A percentile compares a stretch with the other conserved stretches of the same genome.
Conservation (phyloP, 768 basidiomycete species). For the Leccinum rimulosum region DNA sequence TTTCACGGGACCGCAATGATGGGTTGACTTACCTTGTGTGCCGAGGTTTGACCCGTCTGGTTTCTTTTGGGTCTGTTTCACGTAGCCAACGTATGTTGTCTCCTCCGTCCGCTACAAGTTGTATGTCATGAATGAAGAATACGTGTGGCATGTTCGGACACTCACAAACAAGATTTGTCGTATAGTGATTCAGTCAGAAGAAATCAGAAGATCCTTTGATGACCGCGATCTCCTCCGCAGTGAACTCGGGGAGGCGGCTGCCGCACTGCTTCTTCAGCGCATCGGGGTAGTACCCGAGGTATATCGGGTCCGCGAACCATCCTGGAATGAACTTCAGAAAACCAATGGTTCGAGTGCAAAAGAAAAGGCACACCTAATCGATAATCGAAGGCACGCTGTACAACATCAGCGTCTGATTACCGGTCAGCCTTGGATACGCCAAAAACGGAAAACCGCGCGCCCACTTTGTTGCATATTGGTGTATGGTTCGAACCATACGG, state of each 20-base stretch:
- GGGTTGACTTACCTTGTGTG: constrained; percentile 46
- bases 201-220: constrained; percentile 71
- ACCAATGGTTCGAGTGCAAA: constrained; percentile 23
- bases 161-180: constrained; percentile 66
- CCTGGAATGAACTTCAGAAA: constrained; percentile 37
- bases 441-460: background rate
- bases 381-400: constrained; percentile 71
- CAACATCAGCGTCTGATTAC: constrained; percentile 58
- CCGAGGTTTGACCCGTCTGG: constrained; percentile 69
- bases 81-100: constrained; percentile 60
- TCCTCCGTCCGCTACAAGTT: constrained; percentile 52
- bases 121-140: background rate
- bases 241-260: constrained; percentile 59
- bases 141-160: constrained; percentile 1
- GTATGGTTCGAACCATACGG: constrained; percentile 74
- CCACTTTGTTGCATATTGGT: constrained; percentile 67
- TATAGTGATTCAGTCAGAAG: constrained; percentile 77
- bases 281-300: constrained; percentile 69
- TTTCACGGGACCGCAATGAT: background rate
- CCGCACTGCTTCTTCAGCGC: constrained; percentile 58
- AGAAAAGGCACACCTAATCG: constrained; percentile 59
- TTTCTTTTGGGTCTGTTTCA: constrained; percentile 61
- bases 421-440: background rate
- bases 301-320: constrained; percentile 72
- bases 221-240: constrained; percentile 52